A percentile compares a stretch with the other conserved stretches of the same genome.
These are phyloP conservation scores for Acacia confusa DNA, from an alignment of 306 rosid genomes.

Conservation along the genomic window DNA sequence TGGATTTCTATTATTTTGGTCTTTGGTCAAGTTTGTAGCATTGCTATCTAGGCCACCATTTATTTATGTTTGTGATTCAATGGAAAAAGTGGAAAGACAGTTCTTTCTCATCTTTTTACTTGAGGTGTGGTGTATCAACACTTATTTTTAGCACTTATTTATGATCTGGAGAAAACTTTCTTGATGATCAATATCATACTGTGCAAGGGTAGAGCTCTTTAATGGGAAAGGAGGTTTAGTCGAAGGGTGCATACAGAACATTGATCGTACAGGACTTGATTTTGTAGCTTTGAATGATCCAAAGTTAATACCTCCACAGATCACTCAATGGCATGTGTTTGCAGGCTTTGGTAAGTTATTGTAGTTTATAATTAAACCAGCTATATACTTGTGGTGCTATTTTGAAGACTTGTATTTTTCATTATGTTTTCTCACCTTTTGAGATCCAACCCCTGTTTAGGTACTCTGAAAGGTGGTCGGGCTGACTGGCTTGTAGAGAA, in stretches of 20 bases:
- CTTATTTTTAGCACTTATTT: background rate
- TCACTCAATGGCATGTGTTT: conserved; percentile 73
- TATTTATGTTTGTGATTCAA: conserved; percentile 14
- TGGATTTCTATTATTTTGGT: conserved; percentile 16
- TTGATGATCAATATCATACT: conserved; percentile 35
- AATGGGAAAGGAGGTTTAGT: conserved; percentile 86
- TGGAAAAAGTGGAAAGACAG: background rate
- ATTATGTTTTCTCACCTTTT: conserved; percentile 20
- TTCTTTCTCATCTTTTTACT: background rate
- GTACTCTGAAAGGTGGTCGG: conserved; percentile 91
- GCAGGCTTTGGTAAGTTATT: conserved; percentile 70
- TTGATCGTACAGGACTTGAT: conserved; percentile 64
- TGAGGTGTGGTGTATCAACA: background rate
- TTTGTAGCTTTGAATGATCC: conserved; percentile 74
- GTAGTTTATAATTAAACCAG: background rate
- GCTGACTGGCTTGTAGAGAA: conserved; percentile 97
- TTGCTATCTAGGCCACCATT: conserved; percentile 3
- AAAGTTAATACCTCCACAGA: conserved; percentile 55
- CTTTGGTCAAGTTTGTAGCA: background rate
- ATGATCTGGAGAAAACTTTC: conserved; percentile 4
- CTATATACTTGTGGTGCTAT: conserved; percentile 6
- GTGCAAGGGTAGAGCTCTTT: conserved; percentile 88
- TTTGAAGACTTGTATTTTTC: conserved; percentile 15
- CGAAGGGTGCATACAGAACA: conserved; percentile 68
- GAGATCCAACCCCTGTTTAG: conserved; percentile 41